A percentile compares a stretch with the other conserved stretches of the same genome.
Evolutionary conservation across 768 basidiomycete species (phyloP).

Genomic region (Tremella mesenterica): DNA sequence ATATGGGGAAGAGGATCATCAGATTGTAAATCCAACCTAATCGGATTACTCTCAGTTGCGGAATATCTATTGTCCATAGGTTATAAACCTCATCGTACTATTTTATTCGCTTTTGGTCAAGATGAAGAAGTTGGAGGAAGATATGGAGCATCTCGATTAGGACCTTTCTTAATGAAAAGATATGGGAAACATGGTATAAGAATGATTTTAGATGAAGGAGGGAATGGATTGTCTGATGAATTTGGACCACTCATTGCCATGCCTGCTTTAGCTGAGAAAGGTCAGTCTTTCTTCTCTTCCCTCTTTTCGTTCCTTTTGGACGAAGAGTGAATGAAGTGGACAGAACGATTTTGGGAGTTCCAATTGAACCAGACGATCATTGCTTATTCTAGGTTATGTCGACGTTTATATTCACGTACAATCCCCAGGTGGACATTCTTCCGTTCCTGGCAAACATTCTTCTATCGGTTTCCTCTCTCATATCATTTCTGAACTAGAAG

Average conservation of each 20-base stretch:
- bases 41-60: slow-evolving; percentile 33
- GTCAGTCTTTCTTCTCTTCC: not conserved
- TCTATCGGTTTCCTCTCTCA: slow-evolving; percentile 39
- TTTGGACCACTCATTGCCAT: slow-evolving; percentile 1
- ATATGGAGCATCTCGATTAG: not conserved
- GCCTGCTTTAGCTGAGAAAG: slow-evolving; percentile 5
- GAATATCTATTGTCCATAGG: slow-evolving; percentile 22
- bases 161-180: not conserved
- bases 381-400: slow-evolving; percentile 20
- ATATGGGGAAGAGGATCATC: not conserved
- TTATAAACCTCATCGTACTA: slow-evolving; percentile 30
- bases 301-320: too few relatives aligned
- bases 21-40: slow-evolving; percentile 18
- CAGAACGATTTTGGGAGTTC: too few relatives aligned
- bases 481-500: slow-evolving; percentile 38
- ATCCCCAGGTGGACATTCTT: slow-evolving; percentile 38
- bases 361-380: not conserved
- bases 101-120: slow-evolving; percentile 38
- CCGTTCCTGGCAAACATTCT: slow-evolving; percentile 38
- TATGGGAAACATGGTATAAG: not conserved
- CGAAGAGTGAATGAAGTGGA: too few relatives aligned
- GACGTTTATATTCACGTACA: slow-evolving; percentile 28
- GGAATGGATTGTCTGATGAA: not conserved
- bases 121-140: slow-evolving; percentile 24
- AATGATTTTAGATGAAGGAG: slow-evolving; percentile 6